These are phyloP conservation scores for Sordariomycetes sp. DNA, from an alignment of 2,329 filamentous ascomycete species.

Conservation along the genomic window DNA sequence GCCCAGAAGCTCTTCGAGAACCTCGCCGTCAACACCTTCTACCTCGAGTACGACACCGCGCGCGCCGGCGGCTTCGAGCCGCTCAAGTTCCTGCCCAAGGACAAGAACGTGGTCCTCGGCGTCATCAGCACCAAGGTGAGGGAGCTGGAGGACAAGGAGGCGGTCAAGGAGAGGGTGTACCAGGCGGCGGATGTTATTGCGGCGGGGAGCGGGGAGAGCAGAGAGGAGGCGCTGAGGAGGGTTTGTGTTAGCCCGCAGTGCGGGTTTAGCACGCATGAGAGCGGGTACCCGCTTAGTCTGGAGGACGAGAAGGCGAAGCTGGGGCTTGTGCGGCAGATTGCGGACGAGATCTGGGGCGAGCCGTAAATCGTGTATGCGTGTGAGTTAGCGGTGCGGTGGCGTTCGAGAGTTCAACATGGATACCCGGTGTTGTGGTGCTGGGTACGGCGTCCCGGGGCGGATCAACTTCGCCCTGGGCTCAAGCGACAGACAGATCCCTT, in stretches of 20 bases:
- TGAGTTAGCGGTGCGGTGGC: neutral
- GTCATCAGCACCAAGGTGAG: slow-evolving; percentile 54
- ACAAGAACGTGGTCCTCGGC: slow-evolving; percentile 54
- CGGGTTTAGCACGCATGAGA: slow-evolving; percentile 64
- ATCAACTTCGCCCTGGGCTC: slow-evolving; percentile 4
- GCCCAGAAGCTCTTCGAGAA: slow-evolving; percentile 55
- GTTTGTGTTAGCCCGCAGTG: slow-evolving; percentile 62
- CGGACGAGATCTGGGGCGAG: slow-evolving; percentile 57
- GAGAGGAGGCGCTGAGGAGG: slow-evolving; percentile 58
- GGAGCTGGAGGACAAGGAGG: slow-evolving; percentile 51
- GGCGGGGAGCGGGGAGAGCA: slow-evolving; percentile 51
- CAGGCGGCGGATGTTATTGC: slow-evolving; percentile 59
- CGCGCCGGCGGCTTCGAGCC: slow-evolving; percentile 58
- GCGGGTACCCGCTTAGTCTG: slow-evolving; percentile 57
- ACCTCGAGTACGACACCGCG: slow-evolving; percentile 58
- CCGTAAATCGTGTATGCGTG: slow-evolving; percentile 8
- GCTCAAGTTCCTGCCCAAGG: slow-evolving; percentile 45
- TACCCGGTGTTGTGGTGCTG: neutral
- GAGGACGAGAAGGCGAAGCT: slow-evolving; percentile 68
- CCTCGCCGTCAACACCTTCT: slow-evolving; percentile 55
- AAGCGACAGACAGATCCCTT: neutral
- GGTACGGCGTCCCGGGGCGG: slow-evolving; percentile 5
- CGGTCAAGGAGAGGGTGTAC: slow-evolving; percentile 48
- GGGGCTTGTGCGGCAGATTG: slow-evolving; percentile 58
- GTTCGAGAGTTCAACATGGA: neutral